These are phyloP conservation scores for Erysiphe pulchra DNA, from an alignment of 2,329 filamentous ascomycete genomes.

Conservation along the genomic window DNA sequence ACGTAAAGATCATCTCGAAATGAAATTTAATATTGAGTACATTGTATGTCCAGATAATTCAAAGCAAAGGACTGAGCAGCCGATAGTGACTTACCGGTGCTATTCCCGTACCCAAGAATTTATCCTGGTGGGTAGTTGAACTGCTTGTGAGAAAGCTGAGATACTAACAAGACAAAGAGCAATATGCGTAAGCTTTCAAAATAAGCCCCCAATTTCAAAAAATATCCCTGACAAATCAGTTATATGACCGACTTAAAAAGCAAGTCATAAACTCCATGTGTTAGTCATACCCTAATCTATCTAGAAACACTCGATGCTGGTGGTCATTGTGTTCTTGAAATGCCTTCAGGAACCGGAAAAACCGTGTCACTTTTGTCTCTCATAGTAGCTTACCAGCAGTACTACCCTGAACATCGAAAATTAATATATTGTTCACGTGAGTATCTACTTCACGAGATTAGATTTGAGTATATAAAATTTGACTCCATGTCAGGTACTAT, in stretches of 20 bases:
- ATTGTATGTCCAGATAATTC: conserved; percentile 5
- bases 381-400: conserved; percentile 89
- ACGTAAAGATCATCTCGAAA: conserved; percentile 17
- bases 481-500: conserved; percentile 40
- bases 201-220: conserved; percentile 1
- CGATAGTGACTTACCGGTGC: conserved; percentile 36
- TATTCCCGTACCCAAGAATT: conserved; percentile 51
- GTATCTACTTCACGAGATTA: conserved; percentile 1
- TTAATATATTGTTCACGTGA: conserved; percentile 91
- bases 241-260: conserved; percentile 71
- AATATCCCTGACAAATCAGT: conserved; percentile 14
- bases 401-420: conserved; percentile 80
- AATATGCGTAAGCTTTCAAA: conserved; percentile 29
- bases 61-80: conserved; percentile 4
- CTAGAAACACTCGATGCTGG: conserved; percentile 62
- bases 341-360: conserved; percentile 97
- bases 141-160: not conserved
- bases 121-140: conserved; percentile 24
- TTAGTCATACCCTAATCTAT: conserved; percentile 3
- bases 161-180: conserved; percentile 24
- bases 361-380: conserved; percentile 85
- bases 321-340: conserved; percentile 90
- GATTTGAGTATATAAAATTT: not conserved
- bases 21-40: conserved; percentile 60
- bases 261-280: conserved; percentile 6